phyloP scores from a whole-genome alignment of 441 rosid genomes.

The Biscutella laevigata region DNA sequence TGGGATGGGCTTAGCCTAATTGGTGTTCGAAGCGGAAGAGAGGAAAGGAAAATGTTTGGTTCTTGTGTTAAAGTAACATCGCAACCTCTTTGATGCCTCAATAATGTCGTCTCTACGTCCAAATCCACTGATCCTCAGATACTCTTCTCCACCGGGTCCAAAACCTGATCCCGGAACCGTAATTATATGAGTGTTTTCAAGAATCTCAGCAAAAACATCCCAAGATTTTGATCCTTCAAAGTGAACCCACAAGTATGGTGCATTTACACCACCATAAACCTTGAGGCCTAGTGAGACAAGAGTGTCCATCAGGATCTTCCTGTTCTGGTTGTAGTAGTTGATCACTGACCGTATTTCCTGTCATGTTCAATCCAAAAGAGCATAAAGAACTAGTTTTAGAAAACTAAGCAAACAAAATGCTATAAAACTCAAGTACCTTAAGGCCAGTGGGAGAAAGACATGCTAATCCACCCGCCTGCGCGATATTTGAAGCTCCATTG shows the following conservation, averaged over 20 bases:
- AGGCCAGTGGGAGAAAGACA: slow-evolving; percentile 53
- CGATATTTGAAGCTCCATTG: slow-evolving; percentile 62
- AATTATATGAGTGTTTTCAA: slow-evolving; percentile 48
- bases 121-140: slow-evolving; percentile 50
- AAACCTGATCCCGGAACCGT: slow-evolving; percentile 63
- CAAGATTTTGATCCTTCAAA: slow-evolving; percentile 54
- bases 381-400: too few relatives aligned
- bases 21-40: slow-evolving; percentile 10
- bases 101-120: slow-evolving; percentile 37
- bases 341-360: slow-evolving; percentile 35
- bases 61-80: slow-evolving; percentile 14
- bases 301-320: slow-evolving; percentile 37
- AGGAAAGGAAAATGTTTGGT: slow-evolving; percentile 17
- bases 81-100: slow-evolving; percentile 52
- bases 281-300: slow-evolving; percentile 33
- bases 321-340: slow-evolving; percentile 50
- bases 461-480: slow-evolving; percentile 64
- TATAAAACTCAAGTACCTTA: slow-evolving; percentile 22
- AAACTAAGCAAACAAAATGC: too few relatives aligned
- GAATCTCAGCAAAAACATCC: slow-evolving; percentile 54
- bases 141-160: slow-evolving; percentile 61
- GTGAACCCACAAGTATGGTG: slow-evolving; percentile 64
- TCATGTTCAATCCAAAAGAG: background rate
- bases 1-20: background rate
- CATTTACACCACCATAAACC: slow-evolving; percentile 53